phyloP scores from a whole-genome alignment of 345 rosid species.

The Camelina sativa region DNA sequence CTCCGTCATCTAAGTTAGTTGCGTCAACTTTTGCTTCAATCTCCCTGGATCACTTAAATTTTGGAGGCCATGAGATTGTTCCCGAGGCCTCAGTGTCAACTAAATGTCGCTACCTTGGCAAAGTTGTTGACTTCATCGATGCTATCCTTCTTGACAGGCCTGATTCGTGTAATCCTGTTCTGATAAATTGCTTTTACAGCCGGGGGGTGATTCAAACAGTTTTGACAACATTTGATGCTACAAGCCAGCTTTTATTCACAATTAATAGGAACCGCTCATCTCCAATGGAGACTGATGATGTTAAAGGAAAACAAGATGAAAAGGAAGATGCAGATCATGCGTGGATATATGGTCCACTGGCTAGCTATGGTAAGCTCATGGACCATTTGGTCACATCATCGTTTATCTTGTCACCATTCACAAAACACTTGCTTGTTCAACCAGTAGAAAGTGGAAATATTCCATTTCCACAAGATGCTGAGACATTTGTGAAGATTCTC shows the following conservation, averaged over 20 bases:
- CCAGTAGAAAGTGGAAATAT: constrained; percentile 67
- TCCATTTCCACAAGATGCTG: constrained; percentile 83
- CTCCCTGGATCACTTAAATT: constrained; percentile 76
- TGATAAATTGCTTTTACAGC: constrained; percentile 80
- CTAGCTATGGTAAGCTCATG: constrained; percentile 91
- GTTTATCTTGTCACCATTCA: constrained; percentile 78
- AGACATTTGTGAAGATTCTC: constrained; percentile 86
- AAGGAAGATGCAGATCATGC: constrained; percentile 71
- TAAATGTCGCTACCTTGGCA: constrained; percentile 94
- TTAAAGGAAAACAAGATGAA: constrained; percentile 62
- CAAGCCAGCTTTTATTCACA: constrained; percentile 79
- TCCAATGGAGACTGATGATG: constrained; percentile 93
- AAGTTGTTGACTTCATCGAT: constrained; percentile 88
- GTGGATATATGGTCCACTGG: constrained; percentile 94
- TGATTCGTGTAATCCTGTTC: constrained; percentile 88
- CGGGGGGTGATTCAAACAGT: constrained; percentile 79
- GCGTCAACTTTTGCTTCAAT: constrained; percentile 83
- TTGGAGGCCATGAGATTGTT: constrained; percentile 61
- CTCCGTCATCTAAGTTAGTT: constrained; percentile 82
- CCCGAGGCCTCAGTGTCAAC: constrained; percentile 71
- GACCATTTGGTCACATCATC: constrained; percentile 95
- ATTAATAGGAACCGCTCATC: constrained; percentile 73
- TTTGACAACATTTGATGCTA: constrained; percentile 94
- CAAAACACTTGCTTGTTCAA: constrained; percentile 82
- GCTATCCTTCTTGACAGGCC: constrained; percentile 83